phyloP scores from a whole-genome alignment of 2,329 filamentous ascomycete species.

The Alternaria triticina region DNA sequence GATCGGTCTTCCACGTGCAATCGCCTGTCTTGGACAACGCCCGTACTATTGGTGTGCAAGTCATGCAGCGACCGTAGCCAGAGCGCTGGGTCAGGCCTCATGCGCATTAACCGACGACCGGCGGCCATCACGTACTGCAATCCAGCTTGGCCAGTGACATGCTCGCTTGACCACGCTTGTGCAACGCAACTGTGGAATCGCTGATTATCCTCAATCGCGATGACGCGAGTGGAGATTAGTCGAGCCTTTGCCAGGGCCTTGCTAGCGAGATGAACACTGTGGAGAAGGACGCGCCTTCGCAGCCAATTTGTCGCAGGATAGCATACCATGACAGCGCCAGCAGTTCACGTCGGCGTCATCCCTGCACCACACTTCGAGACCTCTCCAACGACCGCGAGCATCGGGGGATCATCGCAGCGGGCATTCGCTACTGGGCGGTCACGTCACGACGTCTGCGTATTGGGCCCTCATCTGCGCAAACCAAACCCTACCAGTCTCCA shows the following conservation, averaged over 20 bases:
- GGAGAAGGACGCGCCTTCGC: conserved; percentile 44
- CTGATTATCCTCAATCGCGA: conserved; percentile 21
- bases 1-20: conserved; percentile 35
- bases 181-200: conserved; percentile 22
- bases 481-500: conserved; percentile 10
- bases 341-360: conserved; percentile 27
- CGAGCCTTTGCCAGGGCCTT: conserved; percentile 24
- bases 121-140: conserved; percentile 20
- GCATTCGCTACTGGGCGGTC: conserved; percentile 12
- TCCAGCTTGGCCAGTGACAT: conserved; percentile 25
- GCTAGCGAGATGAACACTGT: conserved; percentile 49
- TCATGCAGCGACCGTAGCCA: conserved; percentile 41
- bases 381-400: conserved; percentile 12
- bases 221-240: conserved; percentile 38
- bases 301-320: conserved; percentile 41
- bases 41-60: conserved; percentile 32
- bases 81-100: conserved; percentile 34
- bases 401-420: conserved; percentile 13
- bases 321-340: conserved; percentile 27
- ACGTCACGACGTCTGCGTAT: conserved; percentile 13
- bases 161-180: conserved; percentile 30
- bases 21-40: conserved; percentile 23
- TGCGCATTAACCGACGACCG: conserved; percentile 26
- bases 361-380: conserved; percentile 21
- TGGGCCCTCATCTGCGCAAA: conserved; percentile 18